Base-by-base conservation (phyloP, 805 yeast species). In the Yamadazyma laniorum region DNA sequence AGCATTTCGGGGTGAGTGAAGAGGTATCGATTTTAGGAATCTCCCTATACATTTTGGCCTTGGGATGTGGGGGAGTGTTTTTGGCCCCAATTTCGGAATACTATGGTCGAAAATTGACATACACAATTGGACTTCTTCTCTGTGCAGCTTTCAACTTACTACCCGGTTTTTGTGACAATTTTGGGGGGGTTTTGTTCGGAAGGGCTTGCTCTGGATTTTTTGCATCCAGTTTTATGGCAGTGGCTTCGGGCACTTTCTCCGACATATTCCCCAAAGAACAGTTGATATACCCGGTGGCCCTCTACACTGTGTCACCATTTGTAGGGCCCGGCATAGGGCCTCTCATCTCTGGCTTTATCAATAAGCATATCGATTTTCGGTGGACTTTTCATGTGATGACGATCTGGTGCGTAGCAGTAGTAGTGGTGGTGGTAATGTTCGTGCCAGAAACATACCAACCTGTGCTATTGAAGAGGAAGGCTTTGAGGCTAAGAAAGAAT, bases 31-130 rank as follows among this genome's bases (percentile, higher is more conserved):
- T 53, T 6, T 42, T 59, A 12, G 63, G 63, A 6, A 56, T 59
- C 6, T 52, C 63, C 14, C 38, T 52, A n/a, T 60, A 45, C 39
- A 55, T 58, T 17, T 49, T 52, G 50, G 56, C 56, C 4, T 42
- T 60, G 28, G 64, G 64, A 12, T 46, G 50, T 6, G 63, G 65
- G 6, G 60, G 59, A 1, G 49, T 58, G 18, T 55, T 60, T 35
- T 47, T 83, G 39, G 83, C 88, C 2, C 75, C 77, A 35, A 52
- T 77, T 11, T 77, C 85, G 15, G 93, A 85, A 53, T 59, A 77
- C 23, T 63, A 70, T 43, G 93, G 93, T 2, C 65, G 93, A 40
- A 74, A 73, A 29, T 64, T 72, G 6, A 58, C 77, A 4, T 58
- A 83, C 27, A 42, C 67, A 1, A 53, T 61, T 2, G 61, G 62